Base-by-base conservation (phyloP, 2,329 filamentous ascomycete genomes). In the Leptodontidium sp. region DNA sequence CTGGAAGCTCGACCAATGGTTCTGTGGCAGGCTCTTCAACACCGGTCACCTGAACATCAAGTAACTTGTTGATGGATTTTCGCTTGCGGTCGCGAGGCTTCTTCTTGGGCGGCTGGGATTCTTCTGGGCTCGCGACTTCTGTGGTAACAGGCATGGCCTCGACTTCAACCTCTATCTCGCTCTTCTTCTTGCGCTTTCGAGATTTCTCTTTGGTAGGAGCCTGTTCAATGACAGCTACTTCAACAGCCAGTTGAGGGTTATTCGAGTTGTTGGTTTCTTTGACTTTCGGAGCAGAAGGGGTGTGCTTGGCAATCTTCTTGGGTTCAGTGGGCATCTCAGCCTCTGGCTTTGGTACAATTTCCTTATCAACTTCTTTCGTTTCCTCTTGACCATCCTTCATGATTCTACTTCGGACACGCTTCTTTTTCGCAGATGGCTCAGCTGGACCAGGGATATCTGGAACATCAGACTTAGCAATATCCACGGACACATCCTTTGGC, bases 1-100 rank as follows among this genome's bases (percentile, higher is more conserved):
- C 55, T 6, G 43, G 29, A 3, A 70, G 32, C 40, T 72, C 72
- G 55, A 57, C 17, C 57, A 59, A 43, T 15, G 74, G 65, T 53
- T 72, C 40, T 50, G 24, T 49, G 12, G 29, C 50, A 21, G 64
- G 43, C 26, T 29, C 59, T 29, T 62, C 50, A 2, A 40, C 26
- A n/a, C 43, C 59, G 4, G 24, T 43, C 29, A 45, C 52, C 1
- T 52, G 32, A 11, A 29, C 21, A n/a, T 61, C 53, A 0, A 57
- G 29, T 24, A 43, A n/a, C 40, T 65, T 58, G 24, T 35, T 43
- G 43, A 38, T 47, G 6, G 64, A 52, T 15, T 66, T 59, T 12
- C 55, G 53, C 14, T 38, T 58, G 26, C 38, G 50, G 40, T 58
- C 35, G 24, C 38, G 29, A 45, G 24, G 53, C 40, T 55, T 59